Evolutionary conservation across 495 filamentous ascomycete genomes (phyloP), one percentile per base, ranked within the genome.

Genomic region (Penicillium tannophilum): DNA sequence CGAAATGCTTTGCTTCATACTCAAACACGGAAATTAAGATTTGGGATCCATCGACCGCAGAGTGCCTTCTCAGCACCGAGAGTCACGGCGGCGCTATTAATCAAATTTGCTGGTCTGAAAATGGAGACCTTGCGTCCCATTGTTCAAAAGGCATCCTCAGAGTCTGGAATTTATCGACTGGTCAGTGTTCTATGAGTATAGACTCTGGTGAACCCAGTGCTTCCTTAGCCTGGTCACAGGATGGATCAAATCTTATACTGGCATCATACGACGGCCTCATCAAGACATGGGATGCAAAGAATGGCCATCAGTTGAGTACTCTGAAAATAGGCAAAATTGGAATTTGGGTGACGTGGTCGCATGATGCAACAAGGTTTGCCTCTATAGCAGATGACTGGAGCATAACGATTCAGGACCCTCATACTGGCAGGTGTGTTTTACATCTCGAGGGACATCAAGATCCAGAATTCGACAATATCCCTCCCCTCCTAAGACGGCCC

Each of bases 321-420:
- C 0, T 41, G 3, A 31, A 52, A 23, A 7, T 14, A 6, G n/a
- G 41, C n/a, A 52, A 23, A 0, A 19, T 31, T 23, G 50, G 50
- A 23, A n/a, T n/a, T n/a, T n/a, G n/a, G n/a, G 45, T 47, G 10
- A 24, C 26, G 4, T 47, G 45, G 45, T 47, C 45, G 9, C 45
- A 12, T 28, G 45, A 47, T 28, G 45, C 45, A 47, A 24, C 45
- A 23, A 23, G 12, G 26, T 47, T 47, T 47, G 45, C 45, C 19
- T 47, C 45, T 4, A 19, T 26, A 2, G 19, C 45, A 47, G 45
- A 28, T 1, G 6, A 47, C 5, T 24, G 45, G 20, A 47, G 45
- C 20, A 47, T 47, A 5, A 47, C 41, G 31, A 14, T 52, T 24
- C 50, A 52, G 10, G 23, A 52, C 41, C 33, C 31, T 8, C 26